Percentiles rank a stretch among this genome's conserved stretches.
These are phyloP conservation scores for Neonectria magnoliae DNA, from an alignment of 2,329 filamentous ascomycete species.

Conservation along the genomic window DNA sequence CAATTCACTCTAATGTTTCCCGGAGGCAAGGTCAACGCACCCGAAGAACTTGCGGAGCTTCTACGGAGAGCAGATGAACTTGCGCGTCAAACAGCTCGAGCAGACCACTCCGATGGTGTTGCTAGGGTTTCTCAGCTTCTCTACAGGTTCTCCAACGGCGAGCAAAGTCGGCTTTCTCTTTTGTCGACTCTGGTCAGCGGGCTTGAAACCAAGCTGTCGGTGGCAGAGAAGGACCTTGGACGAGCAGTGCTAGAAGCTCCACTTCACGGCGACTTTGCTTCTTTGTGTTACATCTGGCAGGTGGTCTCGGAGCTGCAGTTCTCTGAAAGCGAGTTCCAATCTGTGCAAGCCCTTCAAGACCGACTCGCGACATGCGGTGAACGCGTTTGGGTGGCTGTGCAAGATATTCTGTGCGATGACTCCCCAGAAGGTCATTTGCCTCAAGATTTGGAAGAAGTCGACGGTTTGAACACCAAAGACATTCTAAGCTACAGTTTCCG, in stretches of 20 bases:
- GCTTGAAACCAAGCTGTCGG: conserved; percentile 71
- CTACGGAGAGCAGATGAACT: conserved; percentile 63
- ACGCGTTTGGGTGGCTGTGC: conserved; percentile 81
- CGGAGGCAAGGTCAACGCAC: conserved; percentile 26
- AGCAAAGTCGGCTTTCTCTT: conserved; percentile 58
- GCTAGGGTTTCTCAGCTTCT: conserved; percentile 79
- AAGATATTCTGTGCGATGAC: conserved; percentile 86
- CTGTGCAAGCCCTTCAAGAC: conserved; percentile 56
- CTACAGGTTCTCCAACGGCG: conserved; percentile 63
- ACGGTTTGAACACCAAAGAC: conserved; percentile 84
- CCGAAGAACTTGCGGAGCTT: conserved; percentile 56
- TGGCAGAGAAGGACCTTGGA: conserved; percentile 73
- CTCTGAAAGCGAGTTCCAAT: conserved; percentile 47
- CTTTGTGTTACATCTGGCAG: conserved; percentile 68
- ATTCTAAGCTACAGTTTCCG: conserved; percentile 95
- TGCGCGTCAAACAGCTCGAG: conserved; percentile 78
- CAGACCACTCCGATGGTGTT: conserved; percentile 92
- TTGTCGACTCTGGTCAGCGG: conserved; percentile 67
- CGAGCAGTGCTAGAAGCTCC: conserved; percentile 73
- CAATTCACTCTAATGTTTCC: conserved; percentile 35
- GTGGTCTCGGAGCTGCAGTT: conserved; percentile 57
- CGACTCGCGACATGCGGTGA: conserved; percentile 70
- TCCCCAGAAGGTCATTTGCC: conserved; percentile 90
- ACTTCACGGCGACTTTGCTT: conserved; percentile 76
- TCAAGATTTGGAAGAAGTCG: conserved; percentile 76